Evolutionary conservation across 192 early-diverging fungal genomes (phyloP), one percentile per base, ranked within the genome.

Genomic region (Lunasporangiospora selenospora): DNA sequence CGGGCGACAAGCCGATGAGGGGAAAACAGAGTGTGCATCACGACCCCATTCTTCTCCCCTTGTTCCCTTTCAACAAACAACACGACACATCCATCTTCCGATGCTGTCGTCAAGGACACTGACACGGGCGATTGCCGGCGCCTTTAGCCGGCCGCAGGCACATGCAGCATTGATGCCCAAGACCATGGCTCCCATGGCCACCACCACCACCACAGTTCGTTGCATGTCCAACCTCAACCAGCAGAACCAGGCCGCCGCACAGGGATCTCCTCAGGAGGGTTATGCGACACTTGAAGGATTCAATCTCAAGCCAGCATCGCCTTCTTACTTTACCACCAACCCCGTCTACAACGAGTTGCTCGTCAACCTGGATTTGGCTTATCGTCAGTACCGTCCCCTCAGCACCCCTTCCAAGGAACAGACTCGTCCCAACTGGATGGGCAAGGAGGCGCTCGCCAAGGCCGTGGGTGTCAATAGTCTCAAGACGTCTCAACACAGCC

Each of bases 321-420:
- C 90, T 0, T 91, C 93, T 9, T 98, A 95, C 79, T 98, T 98
- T 63, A 95, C 93, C 30, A 88, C 89, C 0, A 94, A 93, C 78
- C 88, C 87, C 40, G 77, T 79, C 37, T 95, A 91, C 81, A 88
- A 88, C 67, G 84, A 89, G 31, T 69, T 89, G n/a, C 52, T 96
- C 9, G 85, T 90, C 30, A 81, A 82, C 3, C 53, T 95, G 19
- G 89, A 92, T 65, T 62, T 67, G 4, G 71, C 89, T 12, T 63
- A 76, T 26, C 41, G 53, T 18, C 75, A 80, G 53, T 66, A 49
- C 41, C 69, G 69, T 4, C 69, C 69, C 15, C 1, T 45, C 37
- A 38, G 59, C 30, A 58, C 58, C 15, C 49, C 52, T 5, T 58
- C 63, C 32, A 62, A 76, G 67, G 37, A 19, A 9, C 37, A 57